Conservation (phyloP, 768 basidiomycete species). For the Albatrellus ellisii region DNA sequence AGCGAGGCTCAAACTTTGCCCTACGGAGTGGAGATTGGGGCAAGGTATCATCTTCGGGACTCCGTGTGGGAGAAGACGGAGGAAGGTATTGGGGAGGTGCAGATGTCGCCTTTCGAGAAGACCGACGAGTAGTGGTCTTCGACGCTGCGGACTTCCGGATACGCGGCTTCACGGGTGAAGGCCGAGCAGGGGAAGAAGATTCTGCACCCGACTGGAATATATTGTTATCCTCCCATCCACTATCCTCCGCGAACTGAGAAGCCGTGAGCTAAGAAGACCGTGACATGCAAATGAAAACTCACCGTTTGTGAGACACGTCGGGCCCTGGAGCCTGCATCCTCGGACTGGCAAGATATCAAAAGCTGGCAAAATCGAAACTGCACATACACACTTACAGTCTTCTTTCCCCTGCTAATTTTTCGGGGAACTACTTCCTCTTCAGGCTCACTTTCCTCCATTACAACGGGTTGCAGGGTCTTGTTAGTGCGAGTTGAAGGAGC, state of each 20-base stretch:
- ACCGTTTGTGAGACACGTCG: constrained; percentile 36
- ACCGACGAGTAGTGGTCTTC: constrained; percentile 32
- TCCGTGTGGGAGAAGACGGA: constrained; percentile 13
- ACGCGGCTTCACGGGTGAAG: constrained; percentile 31
- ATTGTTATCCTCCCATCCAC: constrained; percentile 86
- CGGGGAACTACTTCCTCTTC: constrained; percentile 49
- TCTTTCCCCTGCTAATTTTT: constrained; percentile 49
- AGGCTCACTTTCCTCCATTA: constrained; percentile 67
- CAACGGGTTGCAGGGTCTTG: constrained; percentile 27
- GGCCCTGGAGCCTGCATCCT: constrained; percentile 36
- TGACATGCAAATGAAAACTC: not conserved
- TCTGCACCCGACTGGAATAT: constrained; percentile 86
- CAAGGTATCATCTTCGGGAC: constrained; percentile 4
- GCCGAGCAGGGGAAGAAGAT: constrained; percentile 65
- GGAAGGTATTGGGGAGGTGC: constrained; percentile 43
- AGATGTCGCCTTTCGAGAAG: constrained; percentile 53
- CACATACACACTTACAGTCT: constrained; percentile 30
- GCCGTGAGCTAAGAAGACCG: not conserved
- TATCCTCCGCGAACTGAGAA: constrained; percentile 39
- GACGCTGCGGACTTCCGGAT: constrained; percentile 26
- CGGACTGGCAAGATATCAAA: constrained; percentile 21
- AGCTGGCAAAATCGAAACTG: not conserved
- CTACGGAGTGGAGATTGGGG: not conserved
- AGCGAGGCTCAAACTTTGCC: constrained; percentile 25
- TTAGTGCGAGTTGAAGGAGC: constrained; percentile 25